phyloP scores from a whole-genome alignment of 108 stramenopile genomes.

The Cyclotella baltica region DNA sequence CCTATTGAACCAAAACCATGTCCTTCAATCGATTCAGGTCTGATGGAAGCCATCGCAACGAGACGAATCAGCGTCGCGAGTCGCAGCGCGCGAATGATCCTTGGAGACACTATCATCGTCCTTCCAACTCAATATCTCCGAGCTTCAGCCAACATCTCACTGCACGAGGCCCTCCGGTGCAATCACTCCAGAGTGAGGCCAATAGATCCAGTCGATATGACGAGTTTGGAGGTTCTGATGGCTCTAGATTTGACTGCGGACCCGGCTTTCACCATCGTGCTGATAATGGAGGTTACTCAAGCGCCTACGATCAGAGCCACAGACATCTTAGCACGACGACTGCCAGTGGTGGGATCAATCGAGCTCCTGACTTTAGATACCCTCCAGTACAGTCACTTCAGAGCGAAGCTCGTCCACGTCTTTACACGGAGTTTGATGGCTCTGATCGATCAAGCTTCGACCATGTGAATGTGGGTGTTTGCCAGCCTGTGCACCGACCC shows the following conservation, averaged over 20 bases:
- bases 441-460: conserved; percentile 14
- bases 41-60: neutral
- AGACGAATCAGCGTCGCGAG: conserved; percentile 4
- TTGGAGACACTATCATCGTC: neutral
- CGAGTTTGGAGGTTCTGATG: conserved; percentile 13
- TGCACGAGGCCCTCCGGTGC: neutral
- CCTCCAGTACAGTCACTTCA: neutral
- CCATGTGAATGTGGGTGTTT: neutral
- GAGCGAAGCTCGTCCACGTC: neutral
- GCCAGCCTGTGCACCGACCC: conserved; percentile 7
- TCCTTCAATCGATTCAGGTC: conserved; percentile 17
- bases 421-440: conserved; percentile 19
- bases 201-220: neutral
- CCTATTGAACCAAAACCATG: neutral
- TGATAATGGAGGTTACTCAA: conserved; percentile 4
- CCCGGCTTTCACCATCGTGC: conserved; percentile 13
- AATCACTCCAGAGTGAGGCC: neutral
- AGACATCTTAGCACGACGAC: neutral
- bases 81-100: neutral
- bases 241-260: conserved; percentile 8
- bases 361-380: neutral
- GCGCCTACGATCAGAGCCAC: neutral
- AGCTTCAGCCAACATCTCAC: neutral
- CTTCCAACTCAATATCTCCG: neutral
- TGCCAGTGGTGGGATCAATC: neutral